Conservation (phyloP, 768 basidiomycete species). For the Mycena floridula region DNA sequence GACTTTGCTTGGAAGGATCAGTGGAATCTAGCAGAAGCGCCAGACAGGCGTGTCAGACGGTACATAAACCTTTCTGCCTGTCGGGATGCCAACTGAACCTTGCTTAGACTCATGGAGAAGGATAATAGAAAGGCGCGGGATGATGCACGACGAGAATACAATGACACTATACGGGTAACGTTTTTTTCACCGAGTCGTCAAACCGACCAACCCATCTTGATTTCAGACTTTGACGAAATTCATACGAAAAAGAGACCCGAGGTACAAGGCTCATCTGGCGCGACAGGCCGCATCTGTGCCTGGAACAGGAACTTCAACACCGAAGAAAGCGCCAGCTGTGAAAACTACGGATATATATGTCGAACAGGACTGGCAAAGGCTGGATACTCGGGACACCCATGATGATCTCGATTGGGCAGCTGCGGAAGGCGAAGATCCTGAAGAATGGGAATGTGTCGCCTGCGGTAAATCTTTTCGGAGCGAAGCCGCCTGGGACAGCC, state of each 20-base stretch:
- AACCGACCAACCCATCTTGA: constrained; percentile 1
- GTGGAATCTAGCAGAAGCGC: constrained; percentile 80
- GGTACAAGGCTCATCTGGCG: constrained; percentile 65
- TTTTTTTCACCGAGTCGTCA: not conserved
- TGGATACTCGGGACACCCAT: constrained; percentile 35
- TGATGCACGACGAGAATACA: constrained; percentile 85
- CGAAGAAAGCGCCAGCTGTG: constrained; percentile 22
- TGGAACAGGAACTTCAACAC: constrained; percentile 24
- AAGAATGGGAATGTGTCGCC: constrained; percentile 94
- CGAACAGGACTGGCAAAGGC: constrained; percentile 89
- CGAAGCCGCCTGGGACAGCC: constrained; percentile 93
- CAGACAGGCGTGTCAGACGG: constrained; percentile 81
- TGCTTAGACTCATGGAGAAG: constrained; percentile 78
- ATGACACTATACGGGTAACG: constrained; percentile 76
- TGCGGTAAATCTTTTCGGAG: constrained; percentile 86
- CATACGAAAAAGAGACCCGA: constrained; percentile 82
- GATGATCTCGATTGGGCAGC: constrained; percentile 72
- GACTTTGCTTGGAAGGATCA: constrained; percentile 84
- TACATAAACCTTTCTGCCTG: constrained; percentile 18
- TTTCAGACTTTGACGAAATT: constrained; percentile 67
- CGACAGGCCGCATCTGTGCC: constrained; percentile 31
- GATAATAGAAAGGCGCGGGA: constrained; percentile 93
- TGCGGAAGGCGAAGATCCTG: constrained; percentile 62
- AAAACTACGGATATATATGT: constrained; percentile 43
- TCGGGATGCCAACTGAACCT: not conserved